A percentile compares a stretch with the other conserved stretches of the same genome.
Conservation (phyloP, 202 grass and related monocot species). For the Saccharum hybrid region DNA sequence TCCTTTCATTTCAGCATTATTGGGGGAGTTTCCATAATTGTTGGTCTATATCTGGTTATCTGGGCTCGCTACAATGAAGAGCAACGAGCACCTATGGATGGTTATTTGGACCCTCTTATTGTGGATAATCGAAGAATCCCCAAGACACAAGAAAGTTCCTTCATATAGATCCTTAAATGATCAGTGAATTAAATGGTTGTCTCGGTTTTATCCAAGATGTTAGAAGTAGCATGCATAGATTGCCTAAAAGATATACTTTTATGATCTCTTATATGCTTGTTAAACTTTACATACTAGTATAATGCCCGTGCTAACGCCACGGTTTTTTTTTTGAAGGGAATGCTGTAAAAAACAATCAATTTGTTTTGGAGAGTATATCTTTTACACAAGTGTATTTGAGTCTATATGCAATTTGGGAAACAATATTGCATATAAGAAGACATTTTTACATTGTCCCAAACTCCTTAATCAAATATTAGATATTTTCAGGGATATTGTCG, state of each 20-base stretch:
- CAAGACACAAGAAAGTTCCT: slow-evolving; percentile 43
- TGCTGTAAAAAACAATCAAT: too few relatives aligned
- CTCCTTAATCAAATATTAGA: too few relatives aligned
- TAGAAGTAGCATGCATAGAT: not conserved
- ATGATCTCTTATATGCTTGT: not conserved
- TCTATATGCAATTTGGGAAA: too few relatives aligned
- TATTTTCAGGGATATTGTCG: too few relatives aligned
- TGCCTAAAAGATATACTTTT: too few relatives aligned
- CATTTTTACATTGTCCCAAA: too few relatives aligned
- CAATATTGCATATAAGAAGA: too few relatives aligned
- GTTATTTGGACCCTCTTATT: slow-evolving; percentile 54
- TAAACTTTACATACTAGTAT: too few relatives aligned
- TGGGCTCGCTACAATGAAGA: slow-evolving; percentile 72
- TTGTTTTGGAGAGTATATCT: too few relatives aligned
- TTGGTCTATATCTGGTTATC: slow-evolving; percentile 75
- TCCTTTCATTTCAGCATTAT: slow-evolving; percentile 55
- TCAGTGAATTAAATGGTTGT: not conserved
- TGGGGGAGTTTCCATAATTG: slow-evolving; percentile 72
- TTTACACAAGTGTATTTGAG: too few relatives aligned
- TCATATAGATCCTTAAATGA: slow-evolving; percentile 41
- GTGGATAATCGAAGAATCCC: slow-evolving; percentile 36
- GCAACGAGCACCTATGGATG: slow-evolving; percentile 13
- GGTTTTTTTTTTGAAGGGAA: too few relatives aligned
- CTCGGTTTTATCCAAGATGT: not conserved
- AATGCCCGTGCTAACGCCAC: too few relatives aligned